Conservation (phyloP, 108 stramenopile species). For the Skeletonema marinoi region DNA sequence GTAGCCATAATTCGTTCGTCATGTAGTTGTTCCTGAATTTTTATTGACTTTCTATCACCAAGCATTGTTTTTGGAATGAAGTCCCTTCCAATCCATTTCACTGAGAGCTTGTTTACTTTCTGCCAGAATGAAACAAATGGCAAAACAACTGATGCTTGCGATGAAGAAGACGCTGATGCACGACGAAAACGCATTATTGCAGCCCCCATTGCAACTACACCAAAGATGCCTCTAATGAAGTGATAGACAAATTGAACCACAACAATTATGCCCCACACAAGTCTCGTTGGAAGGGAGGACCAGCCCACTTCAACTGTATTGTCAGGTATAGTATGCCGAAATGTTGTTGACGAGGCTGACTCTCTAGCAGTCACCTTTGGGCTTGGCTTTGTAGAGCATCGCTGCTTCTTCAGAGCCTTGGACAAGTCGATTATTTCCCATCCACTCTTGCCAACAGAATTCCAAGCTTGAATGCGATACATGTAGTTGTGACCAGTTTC, state of each 20-base stretch:
- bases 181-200: constrained; percentile 50
- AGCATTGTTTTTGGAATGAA: constrained; percentile 44
- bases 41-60: constrained; percentile 27
- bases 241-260: constrained; percentile 23
- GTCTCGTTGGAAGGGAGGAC: constrained; percentile 13
- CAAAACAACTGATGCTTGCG: constrained; percentile 20
- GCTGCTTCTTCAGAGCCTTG: constrained; percentile 24
- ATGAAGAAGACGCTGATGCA: constrained; percentile 40
- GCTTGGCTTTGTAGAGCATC: constrained; percentile 33
- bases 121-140: constrained; percentile 49
- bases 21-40: constrained; percentile 36
- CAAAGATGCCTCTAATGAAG: constrained; percentile 24
- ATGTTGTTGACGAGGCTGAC: constrained; percentile 3
- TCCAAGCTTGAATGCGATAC: constrained; percentile 60
- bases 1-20: constrained; percentile 37
- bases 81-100: constrained; percentile 26
- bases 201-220: constrained; percentile 38
- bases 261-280: constrained; percentile 22
- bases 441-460: constrained; percentile 47
- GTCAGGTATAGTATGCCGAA: neutral
- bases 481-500: constrained; percentile 47
- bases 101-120: constrained; percentile 29
- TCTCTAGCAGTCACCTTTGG: neutral
- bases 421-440: constrained; percentile 51
- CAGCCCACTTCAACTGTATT: constrained; percentile 20